Base-by-base conservation (phyloP, 2,329 filamentous ascomycete species). In the Fusarium nelsonii region DNA sequence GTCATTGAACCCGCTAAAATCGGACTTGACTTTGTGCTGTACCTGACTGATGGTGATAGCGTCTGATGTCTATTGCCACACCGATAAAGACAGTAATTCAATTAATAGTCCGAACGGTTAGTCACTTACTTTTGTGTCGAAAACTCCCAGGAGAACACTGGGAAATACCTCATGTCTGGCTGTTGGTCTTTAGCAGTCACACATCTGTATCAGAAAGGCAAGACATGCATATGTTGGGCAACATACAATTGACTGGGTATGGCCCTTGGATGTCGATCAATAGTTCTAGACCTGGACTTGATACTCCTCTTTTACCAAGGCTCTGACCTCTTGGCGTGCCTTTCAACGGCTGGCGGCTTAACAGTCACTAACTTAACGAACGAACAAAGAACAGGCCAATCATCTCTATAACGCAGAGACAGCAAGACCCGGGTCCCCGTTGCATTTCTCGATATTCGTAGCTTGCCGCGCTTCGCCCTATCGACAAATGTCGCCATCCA, bases 381-480 rank as follows among this genome's bases (percentile, higher is more conserved):
- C 28, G 39, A 64, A 45, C 44, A 64, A 64, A 8, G 33, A 23
- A 40, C 43, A 64, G 30, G 23, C 51, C 44, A 64, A 58, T 64
- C 44, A 58, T 18, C 30, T 39, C 15, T 4, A 58, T 8, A 58
- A 50, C 20, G n/a, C 33, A 32, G 36, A 61, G 60, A 68, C 59
- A 63, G 33, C 60, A 16, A 33, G 58, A 63, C 32, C 34, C 44
- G 33, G 12, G 12, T 10, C 18, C 32, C 48, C 39, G 32, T 37
- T 30, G 8, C 55, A 55, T 55, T 46, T 39, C 33, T 61, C 49
- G 54, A 70, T 43, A 57, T 51, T 43, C 36, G 40, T 53, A 46
- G 67, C 45, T 64, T 70, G 18, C 50, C 67, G 67, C 67, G 63
- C 67, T 69, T 70, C 36, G 62, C 66, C 68, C 52, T 58, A 63